Conservation (phyloP, 257 asterid genomes). For the Henckelia pumila region DNA sequence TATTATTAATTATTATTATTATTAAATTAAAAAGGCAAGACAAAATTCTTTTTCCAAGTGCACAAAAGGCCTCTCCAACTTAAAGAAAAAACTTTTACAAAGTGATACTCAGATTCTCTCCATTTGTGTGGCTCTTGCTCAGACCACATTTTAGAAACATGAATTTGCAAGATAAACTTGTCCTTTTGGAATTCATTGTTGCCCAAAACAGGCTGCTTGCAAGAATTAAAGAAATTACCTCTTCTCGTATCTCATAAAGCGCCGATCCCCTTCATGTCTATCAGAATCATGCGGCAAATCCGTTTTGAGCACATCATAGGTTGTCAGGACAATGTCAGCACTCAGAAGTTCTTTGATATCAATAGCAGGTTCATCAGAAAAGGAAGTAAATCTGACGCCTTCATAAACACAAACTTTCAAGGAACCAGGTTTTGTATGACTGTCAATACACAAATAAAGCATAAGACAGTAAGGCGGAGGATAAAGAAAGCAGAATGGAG, state of each 20-base stretch:
- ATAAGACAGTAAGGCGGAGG: slow-evolving; percentile 27
- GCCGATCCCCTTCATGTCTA: slow-evolving; percentile 92
- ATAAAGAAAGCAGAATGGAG: slow-evolving; percentile 20
- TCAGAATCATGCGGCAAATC: slow-evolving; percentile 96
- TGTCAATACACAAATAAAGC: slow-evolving; percentile 39
- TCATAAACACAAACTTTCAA: slow-evolving; percentile 69
- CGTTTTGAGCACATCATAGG: slow-evolving; percentile 88
- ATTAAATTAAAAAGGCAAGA: not conserved
- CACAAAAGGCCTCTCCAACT: slow-evolving; percentile 18
- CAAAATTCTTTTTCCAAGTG: not conserved
- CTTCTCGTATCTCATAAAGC: slow-evolving; percentile 75
- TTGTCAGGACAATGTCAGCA: slow-evolving; percentile 86
- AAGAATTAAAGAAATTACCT: slow-evolving; percentile 44
- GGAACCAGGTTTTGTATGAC: slow-evolving; percentile 79
- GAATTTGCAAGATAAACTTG: slow-evolving; percentile 15
- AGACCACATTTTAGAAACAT: slow-evolving; percentile 12
- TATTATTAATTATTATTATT: too few species aligned
- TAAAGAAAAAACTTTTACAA: slow-evolving; percentile 1
- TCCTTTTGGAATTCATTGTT: slow-evolving; percentile 16
- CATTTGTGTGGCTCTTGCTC: slow-evolving; percentile 7
- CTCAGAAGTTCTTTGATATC: slow-evolving; percentile 65
- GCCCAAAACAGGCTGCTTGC: slow-evolving; percentile 22
- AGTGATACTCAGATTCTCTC: not conserved
- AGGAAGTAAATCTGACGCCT: slow-evolving; percentile 61
- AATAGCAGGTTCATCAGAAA: slow-evolving; percentile 47